Conservation (phyloP, 2,329 filamentous ascomycete species). For the Scolecobasidium constrictum region DNA sequence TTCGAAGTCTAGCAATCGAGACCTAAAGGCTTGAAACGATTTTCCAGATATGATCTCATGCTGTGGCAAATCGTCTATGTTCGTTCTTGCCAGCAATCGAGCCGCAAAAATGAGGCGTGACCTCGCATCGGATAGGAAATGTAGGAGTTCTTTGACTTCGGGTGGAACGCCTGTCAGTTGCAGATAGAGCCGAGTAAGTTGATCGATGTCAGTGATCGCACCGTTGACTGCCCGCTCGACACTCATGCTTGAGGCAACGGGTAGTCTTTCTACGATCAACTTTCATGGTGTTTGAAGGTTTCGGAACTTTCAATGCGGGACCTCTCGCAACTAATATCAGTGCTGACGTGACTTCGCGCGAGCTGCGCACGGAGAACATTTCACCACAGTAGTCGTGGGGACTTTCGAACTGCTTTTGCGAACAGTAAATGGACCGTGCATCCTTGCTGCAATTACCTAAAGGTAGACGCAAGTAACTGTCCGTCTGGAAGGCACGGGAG, state of each 20-base stretch:
- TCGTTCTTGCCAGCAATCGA: neutral
- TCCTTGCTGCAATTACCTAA: too few species aligned
- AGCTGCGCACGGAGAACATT: too few species aligned
- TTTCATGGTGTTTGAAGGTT: too few species aligned
- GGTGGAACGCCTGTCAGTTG: conserved; percentile 4
- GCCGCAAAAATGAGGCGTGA: neutral
- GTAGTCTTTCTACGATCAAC: too few species aligned
- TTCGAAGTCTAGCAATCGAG: conserved; percentile 8
- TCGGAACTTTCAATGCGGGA: too few species aligned
- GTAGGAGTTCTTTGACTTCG: conserved; percentile 4
- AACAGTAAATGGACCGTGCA: too few species aligned
- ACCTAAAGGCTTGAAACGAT: conserved; percentile 3
- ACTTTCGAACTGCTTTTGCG: too few species aligned
- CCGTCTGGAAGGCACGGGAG: too few species aligned
- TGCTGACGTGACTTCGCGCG: too few species aligned
- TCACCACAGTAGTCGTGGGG: too few species aligned
- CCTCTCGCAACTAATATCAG: too few species aligned
- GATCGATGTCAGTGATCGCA: conserved; percentile 9
- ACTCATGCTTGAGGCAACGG: conserved; percentile 4
- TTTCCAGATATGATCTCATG: neutral
- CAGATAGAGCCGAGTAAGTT: conserved; percentile 4
- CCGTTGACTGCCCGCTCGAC: conserved; percentile 3
- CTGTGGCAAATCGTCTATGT: neutral
- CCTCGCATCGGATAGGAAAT: neutral
- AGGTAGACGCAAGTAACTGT: too few species aligned